Evolutionary conservation across 257 asterid genomes (phyloP), one percentile per base, ranked within the genome.

Genomic region (Plantago ovata): DNA sequence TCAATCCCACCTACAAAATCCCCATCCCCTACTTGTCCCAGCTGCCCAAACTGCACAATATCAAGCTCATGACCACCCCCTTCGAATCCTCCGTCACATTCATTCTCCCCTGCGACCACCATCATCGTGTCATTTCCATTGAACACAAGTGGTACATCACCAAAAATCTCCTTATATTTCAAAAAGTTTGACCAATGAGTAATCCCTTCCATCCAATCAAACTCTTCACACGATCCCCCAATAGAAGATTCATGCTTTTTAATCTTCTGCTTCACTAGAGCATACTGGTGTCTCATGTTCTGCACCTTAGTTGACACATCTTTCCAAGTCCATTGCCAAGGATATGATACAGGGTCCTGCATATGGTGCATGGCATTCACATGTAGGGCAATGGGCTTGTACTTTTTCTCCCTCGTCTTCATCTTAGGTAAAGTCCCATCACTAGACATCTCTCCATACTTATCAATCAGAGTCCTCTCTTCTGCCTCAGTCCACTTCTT

Each of bases 401-500:
- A 93, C 69, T 86, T 93, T 47, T 89, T 93, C 82, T 93, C 98
- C 69, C 98, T 69, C 32, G 95, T 89, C 75, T 77, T 93, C 98
- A 93, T 93, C 74, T 93, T 93, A 61, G 76, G 70, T 67, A 89
- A 76, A 60, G 75, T 82, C 48, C 98, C 98, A 71, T 79, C 95
- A 64, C 75, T 66, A 14, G 72, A 54, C 97, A 89, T 84, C 61
- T 82, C 91, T 3, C 84, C 95, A 65, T 93, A 93, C 71, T 82
- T 89, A 61, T 89, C 97, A 11, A 93, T 89, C 32, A 93, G 71
- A 44, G 87, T 93, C 79, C 95, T 93, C 71, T 88, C 98, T 66
- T 88, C 98, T 40, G 87, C 94, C 89, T 93, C 98, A 56, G 87
- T 84, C 98, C 98, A 93, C 68, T 93, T 93, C 83, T 93, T 93